These are phyloP conservation scores for Spiraea crenata DNA, from an alignment of 331 rosid genomes.

Conservation along the genomic window DNA sequence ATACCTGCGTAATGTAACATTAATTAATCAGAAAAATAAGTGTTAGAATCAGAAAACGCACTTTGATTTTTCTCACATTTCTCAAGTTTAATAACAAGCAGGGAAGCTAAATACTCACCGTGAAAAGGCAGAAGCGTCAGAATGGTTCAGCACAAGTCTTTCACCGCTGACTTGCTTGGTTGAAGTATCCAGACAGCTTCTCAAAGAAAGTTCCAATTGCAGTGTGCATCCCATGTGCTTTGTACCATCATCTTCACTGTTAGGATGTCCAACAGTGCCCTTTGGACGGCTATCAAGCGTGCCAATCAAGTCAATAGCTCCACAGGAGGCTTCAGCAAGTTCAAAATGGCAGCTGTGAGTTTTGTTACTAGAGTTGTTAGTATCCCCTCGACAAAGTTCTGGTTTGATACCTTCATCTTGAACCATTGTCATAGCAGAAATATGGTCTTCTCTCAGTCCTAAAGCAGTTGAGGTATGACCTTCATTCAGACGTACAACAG, in stretches of 20 bases:
- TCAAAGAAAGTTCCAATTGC: constrained; percentile 59
- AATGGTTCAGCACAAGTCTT: constrained; percentile 46
- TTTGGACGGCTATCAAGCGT: constrained; percentile 40
- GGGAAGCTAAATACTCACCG: constrained; percentile 40
- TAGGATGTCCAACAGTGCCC: constrained; percentile 27
- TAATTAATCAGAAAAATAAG: constrained; percentile 20
- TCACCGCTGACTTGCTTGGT: constrained; percentile 40
- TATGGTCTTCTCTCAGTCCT: constrained; percentile 33
- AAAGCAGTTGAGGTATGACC: constrained; percentile 27
- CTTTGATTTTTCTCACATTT: not conserved
- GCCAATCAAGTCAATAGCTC: constrained; percentile 69
- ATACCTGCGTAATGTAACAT: constrained; percentile 49
- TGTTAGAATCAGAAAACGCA: not conserved
- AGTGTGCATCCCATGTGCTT: constrained; percentile 39
- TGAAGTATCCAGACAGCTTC: constrained; percentile 33
- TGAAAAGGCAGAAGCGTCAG: constrained; percentile 69
- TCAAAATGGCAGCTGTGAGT: constrained; percentile 33
- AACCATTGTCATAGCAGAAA: constrained; percentile 26
- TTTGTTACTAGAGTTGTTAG: constrained; percentile 20
- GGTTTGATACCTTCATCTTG: constrained; percentile 28
- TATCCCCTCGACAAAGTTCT: constrained; percentile 31
- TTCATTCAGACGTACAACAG: constrained; percentile 33
- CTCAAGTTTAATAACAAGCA: not conserved
- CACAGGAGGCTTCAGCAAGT: constrained; percentile 35
- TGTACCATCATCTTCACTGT: constrained; percentile 30